These are phyloP conservation scores for Cordyceps cateniannulata DNA, from an alignment of 2,329 filamentous ascomycete genomes.

Conservation along the genomic window DNA sequence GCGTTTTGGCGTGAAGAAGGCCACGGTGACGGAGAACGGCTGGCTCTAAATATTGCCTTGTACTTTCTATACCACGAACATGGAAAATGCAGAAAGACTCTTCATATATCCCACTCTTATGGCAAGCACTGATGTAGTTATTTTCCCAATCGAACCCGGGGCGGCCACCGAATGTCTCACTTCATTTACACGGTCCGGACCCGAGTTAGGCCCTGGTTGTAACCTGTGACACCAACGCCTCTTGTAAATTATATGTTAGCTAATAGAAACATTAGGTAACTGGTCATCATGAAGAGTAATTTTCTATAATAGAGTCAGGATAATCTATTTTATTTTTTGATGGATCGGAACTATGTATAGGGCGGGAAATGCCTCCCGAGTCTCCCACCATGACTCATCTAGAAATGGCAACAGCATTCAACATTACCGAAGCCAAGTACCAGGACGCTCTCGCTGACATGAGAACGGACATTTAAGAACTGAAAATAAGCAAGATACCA, in stretches of 20 bases:
- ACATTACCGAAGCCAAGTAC: neutral
- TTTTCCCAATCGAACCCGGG: neutral
- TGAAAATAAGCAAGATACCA: no score
- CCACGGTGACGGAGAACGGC: conserved; percentile 10
- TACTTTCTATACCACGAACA: neutral
- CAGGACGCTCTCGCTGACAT: neutral
- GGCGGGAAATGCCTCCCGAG: neutral
- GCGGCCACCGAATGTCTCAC: neutral
- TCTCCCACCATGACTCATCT: neutral
- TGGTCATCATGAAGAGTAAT: no score
- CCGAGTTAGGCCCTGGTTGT: neutral
- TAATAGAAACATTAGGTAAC: no score
- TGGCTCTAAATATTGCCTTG: neutral
- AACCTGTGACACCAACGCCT: neutral
- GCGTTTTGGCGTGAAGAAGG: conserved; percentile 35
- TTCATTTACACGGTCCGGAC: neutral
- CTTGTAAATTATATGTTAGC: neutral
- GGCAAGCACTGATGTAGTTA: neutral
- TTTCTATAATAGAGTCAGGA: no score
- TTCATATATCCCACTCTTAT: neutral
- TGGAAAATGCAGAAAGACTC: neutral
- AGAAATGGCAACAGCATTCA: neutral
- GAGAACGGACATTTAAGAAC: no score
- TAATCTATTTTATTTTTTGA: no score
- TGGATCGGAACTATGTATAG: no score